Conservation (phyloP, 2,329 filamentous ascomycete genomes). For the Talaromyces sp. region DNA sequence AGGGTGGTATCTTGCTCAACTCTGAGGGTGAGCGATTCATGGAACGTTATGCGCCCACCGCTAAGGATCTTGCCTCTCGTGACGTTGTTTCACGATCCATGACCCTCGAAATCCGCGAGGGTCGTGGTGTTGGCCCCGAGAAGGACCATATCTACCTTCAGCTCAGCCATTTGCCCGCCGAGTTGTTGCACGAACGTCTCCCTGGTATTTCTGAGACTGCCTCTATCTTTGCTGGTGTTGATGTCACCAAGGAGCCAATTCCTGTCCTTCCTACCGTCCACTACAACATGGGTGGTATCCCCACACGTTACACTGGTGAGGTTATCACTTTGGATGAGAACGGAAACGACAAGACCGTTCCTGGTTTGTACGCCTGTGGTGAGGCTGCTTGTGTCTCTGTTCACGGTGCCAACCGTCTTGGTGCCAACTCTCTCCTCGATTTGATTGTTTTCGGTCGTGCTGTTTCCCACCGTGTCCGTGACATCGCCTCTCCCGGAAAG, state of each 20-base stretch:
- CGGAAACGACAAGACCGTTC: slow-evolving; percentile 89
- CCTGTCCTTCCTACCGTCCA: slow-evolving; percentile 94
- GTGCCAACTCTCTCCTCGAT: slow-evolving; percentile 97
- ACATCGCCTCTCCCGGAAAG: slow-evolving; percentile 82
- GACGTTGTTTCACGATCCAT: slow-evolving; percentile 97
- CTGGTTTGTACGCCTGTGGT: slow-evolving; percentile 92
- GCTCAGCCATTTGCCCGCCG: slow-evolving; percentile 87
- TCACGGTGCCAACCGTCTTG: slow-evolving; percentile 95
- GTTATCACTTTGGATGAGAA: slow-evolving; percentile 82
- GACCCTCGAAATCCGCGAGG: slow-evolving; percentile 97
- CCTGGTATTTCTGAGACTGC: slow-evolving; percentile 98
- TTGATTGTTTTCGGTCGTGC: slow-evolving; percentile 96
- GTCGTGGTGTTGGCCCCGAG: slow-evolving; percentile 91
- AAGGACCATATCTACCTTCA: slow-evolving; percentile 99
- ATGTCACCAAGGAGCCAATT: slow-evolving; percentile 95
- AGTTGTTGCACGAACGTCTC: slow-evolving; percentile 91
- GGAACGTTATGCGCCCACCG: slow-evolving; percentile 96
- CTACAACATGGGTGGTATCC: slow-evolving; percentile 99
- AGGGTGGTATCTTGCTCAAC: slow-evolving; percentile 97
- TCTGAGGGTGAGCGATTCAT: slow-evolving; percentile 98
- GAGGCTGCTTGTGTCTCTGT: slow-evolving; percentile 97
- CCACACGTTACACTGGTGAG: slow-evolving; percentile 95
- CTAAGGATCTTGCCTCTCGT: slow-evolving; percentile 94
- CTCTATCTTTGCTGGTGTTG: slow-evolving; percentile 93
- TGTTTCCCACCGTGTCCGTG: slow-evolving; percentile 93